A percentile compares a stretch with the other conserved stretches of the same genome.
Conservation (phyloP, 2,329 filamentous ascomycete species). For the Aspergillus fumigatus region DNA sequence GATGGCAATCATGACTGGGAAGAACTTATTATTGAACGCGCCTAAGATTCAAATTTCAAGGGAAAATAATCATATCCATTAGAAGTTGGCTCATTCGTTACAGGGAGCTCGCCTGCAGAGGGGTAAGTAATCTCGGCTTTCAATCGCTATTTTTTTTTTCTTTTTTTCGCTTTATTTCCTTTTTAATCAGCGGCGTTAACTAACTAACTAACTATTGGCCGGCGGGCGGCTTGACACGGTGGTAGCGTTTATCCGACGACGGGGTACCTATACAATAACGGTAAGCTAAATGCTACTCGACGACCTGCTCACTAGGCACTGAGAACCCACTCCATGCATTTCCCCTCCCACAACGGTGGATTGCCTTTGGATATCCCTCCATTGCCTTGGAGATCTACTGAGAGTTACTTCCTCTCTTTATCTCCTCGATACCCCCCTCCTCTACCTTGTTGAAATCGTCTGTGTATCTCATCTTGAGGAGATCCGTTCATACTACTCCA, state of each 20-base stretch:
- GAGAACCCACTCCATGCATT: slow-evolving; percentile 10
- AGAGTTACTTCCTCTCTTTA: neutral
- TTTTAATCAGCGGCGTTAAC: slow-evolving; percentile 24
- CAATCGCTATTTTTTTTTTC: slow-evolving; percentile 12
- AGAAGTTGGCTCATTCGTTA: neutral
- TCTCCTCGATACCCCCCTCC: neutral
- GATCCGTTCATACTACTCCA: neutral
- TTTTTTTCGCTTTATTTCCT: neutral
- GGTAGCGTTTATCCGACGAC: slow-evolving; percentile 25
- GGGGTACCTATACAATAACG: slow-evolving; percentile 13
- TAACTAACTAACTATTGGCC: slow-evolving; percentile 18
- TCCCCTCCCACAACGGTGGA: slow-evolving; percentile 1
- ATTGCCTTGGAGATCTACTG: neutral
- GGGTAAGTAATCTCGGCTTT: slow-evolving; percentile 14
- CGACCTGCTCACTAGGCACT: slow-evolving; percentile 1
- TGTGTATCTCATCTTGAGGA: neutral
- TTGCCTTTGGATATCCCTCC: neutral
- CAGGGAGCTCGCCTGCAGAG: slow-evolving; percentile 1
- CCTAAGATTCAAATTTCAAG: neutral
- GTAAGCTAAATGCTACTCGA: slow-evolving; percentile 5
- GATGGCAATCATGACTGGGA: slow-evolving; percentile 56
- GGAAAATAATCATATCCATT: neutral
- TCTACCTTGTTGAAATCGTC: neutral
- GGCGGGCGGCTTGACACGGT: slow-evolving; percentile 8
- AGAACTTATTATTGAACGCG: neutral